Percentiles rank a stretch among this genome's conserved stretches.
These are phyloP conservation scores for Tylopilus balloui DNA, from an alignment of 768 basidiomycete genomes.

Conservation along the genomic window DNA sequence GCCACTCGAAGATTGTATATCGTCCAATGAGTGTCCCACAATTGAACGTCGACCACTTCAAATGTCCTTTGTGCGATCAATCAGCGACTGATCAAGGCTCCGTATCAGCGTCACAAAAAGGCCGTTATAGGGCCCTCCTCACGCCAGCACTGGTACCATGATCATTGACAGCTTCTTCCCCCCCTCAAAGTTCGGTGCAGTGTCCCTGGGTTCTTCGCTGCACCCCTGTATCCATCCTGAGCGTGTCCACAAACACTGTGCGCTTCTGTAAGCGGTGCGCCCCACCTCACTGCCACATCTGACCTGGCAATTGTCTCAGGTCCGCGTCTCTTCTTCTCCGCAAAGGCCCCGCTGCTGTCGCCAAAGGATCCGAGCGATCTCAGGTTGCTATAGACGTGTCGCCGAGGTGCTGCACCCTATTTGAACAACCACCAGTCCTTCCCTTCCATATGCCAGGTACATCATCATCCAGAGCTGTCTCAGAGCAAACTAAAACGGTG, in stretches of 20 bases:
- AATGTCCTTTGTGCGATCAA: slow-evolving; percentile 5
- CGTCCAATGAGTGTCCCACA: no score
- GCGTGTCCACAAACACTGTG: background rate
- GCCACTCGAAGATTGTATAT: background rate
- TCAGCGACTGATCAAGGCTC: slow-evolving; percentile 10
- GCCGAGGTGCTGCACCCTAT: background rate
- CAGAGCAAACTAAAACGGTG: slow-evolving; percentile 2
- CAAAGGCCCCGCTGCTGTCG: slow-evolving; percentile 4
- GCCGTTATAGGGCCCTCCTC: slow-evolving; percentile 2
- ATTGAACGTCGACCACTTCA: background rate
- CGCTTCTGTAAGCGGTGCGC: slow-evolving; percentile 4
- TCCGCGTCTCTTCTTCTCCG: slow-evolving; percentile 8
- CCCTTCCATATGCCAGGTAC: background rate
- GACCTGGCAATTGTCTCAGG: background rate
- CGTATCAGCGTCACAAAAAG: slow-evolving; percentile 1
- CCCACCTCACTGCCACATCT: background rate
- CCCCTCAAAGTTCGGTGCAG: slow-evolving; percentile 17
- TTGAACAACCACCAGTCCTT: background rate
- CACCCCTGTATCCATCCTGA: background rate
- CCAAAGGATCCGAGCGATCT: slow-evolving; percentile 9
- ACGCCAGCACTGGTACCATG: slow-evolving; percentile 3
- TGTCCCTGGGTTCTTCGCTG: slow-evolving; percentile 9
- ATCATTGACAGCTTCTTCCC: background rate
- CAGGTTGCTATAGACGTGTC: background rate
- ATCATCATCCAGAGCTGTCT: background rate